Percentiles rank a stretch among this genome's conserved stretches.
These are phyloP conservation scores for Aphanomyces stellatus DNA, from an alignment of 352 stramenopile species.

Conservation along the genomic window DNA sequence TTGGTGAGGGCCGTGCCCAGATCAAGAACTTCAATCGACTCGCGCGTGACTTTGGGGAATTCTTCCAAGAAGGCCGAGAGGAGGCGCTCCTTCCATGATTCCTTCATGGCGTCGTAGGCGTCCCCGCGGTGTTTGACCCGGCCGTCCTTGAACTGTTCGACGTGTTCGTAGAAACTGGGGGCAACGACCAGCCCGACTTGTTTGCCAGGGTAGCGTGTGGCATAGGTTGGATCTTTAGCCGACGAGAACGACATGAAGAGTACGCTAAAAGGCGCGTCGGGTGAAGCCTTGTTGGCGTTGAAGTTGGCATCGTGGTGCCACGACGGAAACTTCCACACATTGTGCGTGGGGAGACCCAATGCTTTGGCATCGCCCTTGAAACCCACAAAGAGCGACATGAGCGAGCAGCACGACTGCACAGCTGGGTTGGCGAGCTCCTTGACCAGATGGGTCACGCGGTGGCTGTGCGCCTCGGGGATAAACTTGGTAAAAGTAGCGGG, in stretches of 20 bases:
- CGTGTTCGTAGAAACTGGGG: slow-evolving; percentile 24
- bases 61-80: slow-evolving; percentile 29
- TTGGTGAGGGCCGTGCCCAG: slow-evolving; percentile 33
- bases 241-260: slow-evolving; percentile 23
- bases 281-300: slow-evolving; percentile 6
- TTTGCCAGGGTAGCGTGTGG: background rate
- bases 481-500: slow-evolving; percentile 19
- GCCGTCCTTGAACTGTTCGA: slow-evolving; percentile 28
- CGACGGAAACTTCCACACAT: slow-evolving; percentile 28
- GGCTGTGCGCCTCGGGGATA: slow-evolving; percentile 1
- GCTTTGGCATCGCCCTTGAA: slow-evolving; percentile 23
- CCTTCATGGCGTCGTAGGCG: slow-evolving; percentile 29
- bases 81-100: slow-evolving; percentile 22
- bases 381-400: slow-evolving; percentile 29
- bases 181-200: slow-evolving; percentile 23
- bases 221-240: slow-evolving; percentile 22
- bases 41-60: slow-evolving; percentile 26
- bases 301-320: slow-evolving; percentile 31
- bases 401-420: slow-evolving; percentile 7
- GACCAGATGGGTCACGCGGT: background rate
- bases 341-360: slow-evolving; percentile 25
- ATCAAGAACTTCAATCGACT: slow-evolving; percentile 25
- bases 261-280: slow-evolving; percentile 13
- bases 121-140: slow-evolving; percentile 25
- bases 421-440: background rate